phyloP scores from a whole-genome alignment of 768 basidiomycete species.

The Calvatia gigantea region DNA sequence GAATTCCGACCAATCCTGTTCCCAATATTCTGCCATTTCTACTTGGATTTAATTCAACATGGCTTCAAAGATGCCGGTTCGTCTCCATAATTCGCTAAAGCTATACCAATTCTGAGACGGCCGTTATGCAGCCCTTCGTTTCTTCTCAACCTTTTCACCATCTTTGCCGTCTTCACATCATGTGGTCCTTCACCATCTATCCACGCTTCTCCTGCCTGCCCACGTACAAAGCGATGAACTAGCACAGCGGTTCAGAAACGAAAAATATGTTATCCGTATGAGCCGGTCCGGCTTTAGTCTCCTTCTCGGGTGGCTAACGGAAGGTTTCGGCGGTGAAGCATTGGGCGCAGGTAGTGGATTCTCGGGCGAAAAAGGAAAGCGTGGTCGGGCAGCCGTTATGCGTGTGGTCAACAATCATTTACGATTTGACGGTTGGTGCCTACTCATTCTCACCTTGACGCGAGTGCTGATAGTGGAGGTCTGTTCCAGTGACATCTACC shows the following conservation, averaged over 20 bases:
- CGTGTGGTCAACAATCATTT: constrained; percentile 93
- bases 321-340: constrained; percentile 85
- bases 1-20: constrained; percentile 93
- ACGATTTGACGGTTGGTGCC: constrained; percentile 74
- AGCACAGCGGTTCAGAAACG: constrained; percentile 81
- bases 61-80: constrained; percentile 88
- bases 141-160: constrained; percentile 68
- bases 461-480: constrained; percentile 13
- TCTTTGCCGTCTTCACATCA: constrained; percentile 66
- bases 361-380: constrained; percentile 74
- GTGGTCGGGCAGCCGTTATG: constrained; percentile 88
- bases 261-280: constrained; percentile 89
- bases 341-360: constrained; percentile 78
- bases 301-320: constrained; percentile 93
- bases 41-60: constrained; percentile 87
- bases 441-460: constrained; percentile 6
- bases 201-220: constrained; percentile 73
- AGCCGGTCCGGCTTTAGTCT: constrained; percentile 89
- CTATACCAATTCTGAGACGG: constrained; percentile 9
- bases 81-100: constrained; percentile 20
- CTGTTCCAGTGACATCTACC: constrained; percentile 59
- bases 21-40: constrained; percentile 97
- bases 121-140: constrained; percentile 56
- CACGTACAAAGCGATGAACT: constrained; percentile 83
- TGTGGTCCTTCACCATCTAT: constrained; percentile 70